phyloP scores from a whole-genome alignment of 805 yeast species.

The Alloascoidea hylecoeti region DNA sequence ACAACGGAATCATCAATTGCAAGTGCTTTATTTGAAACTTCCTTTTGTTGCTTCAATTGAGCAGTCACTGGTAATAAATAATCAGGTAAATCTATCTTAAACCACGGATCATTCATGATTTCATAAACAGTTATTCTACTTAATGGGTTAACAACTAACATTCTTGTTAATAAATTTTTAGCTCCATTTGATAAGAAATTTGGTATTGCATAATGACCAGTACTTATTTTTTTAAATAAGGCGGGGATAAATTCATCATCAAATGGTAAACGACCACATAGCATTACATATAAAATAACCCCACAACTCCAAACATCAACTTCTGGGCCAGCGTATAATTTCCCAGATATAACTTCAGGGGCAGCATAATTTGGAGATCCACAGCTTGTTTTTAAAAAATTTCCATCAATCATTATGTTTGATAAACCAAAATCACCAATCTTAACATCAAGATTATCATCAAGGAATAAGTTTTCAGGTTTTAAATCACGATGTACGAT shows the following conservation, averaged over 20 bases:
- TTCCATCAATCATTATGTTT: slow-evolving; percentile 96
- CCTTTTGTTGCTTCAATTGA: slow-evolving; percentile 14
- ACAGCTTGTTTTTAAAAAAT: slow-evolving; percentile 86
- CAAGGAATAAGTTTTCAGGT: slow-evolving; percentile 84
- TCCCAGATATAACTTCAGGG: slow-evolving; percentile 92
- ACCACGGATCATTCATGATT: slow-evolving; percentile 92
- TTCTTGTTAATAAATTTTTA: slow-evolving; percentile 63
- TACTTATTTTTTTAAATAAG: slow-evolving; percentile 78
- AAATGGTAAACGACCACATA: slow-evolving; percentile 90
- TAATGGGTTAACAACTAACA: slow-evolving; percentile 91
- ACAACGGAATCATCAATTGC: slow-evolving; percentile 62
- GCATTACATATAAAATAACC: slow-evolving; percentile 87
- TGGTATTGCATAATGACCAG: slow-evolving; percentile 87
- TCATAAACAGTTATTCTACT: slow-evolving; percentile 88
- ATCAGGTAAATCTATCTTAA: slow-evolving; percentile 65
- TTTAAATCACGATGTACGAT: slow-evolving; percentile 94
- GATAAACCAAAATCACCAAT: slow-evolving; percentile 94
- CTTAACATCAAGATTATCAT: slow-evolving; percentile 82
- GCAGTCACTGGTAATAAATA: slow-evolving; percentile 51
- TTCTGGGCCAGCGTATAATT: slow-evolving; percentile 94
- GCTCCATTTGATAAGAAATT: slow-evolving; percentile 80
- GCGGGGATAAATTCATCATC: slow-evolving; percentile 96
- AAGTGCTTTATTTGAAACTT: slow-evolving; percentile 12
- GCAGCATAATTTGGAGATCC: slow-evolving; percentile 98
- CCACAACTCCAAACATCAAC: slow-evolving; percentile 98